A percentile compares a stretch with the other conserved stretches of the same genome.
phyloP scores from a whole-genome alignment of 768 basidiomycete genomes.

The Chiua virens region DNA sequence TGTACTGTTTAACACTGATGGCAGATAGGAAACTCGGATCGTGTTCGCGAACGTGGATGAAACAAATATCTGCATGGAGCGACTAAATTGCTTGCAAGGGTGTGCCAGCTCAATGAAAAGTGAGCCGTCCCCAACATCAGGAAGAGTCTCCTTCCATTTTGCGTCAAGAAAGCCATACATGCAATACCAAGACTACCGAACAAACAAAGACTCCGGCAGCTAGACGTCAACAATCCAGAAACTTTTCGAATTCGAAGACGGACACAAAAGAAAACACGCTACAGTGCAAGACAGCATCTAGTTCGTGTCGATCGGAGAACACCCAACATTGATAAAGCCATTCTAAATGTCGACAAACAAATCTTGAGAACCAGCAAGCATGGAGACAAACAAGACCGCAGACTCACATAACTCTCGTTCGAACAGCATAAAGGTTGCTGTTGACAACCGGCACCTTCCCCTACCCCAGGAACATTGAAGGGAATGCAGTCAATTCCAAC shows the following conservation, averaged over 20 bases:
- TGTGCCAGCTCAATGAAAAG: too few species aligned
- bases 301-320: conserved; percentile 25
- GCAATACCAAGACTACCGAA: background rate
- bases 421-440: conserved; percentile 29
- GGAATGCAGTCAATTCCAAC: conserved; percentile 27
- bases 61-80: too few species aligned
- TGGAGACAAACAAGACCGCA: background rate
- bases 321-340: conserved; percentile 22
- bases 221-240: background rate
- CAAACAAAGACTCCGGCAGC: background rate
- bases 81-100: too few species aligned
- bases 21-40: too few species aligned
- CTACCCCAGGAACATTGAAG: conserved; percentile 18
- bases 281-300: conserved; percentile 8
- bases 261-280: background rate
- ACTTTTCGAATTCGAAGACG: conserved; percentile 5
- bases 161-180: background rate
- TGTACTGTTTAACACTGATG: too few species aligned
- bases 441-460: conserved; percentile 17
- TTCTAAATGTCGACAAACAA: conserved; percentile 2
- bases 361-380: background rate
- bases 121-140: background rate
- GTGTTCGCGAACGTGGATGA: too few species aligned
- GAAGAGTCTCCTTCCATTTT: background rate
- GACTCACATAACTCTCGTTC: conserved; percentile 19